phyloP scores from a whole-genome alignment of 257 asterid species.

The Nicotiana undulata region DNA sequence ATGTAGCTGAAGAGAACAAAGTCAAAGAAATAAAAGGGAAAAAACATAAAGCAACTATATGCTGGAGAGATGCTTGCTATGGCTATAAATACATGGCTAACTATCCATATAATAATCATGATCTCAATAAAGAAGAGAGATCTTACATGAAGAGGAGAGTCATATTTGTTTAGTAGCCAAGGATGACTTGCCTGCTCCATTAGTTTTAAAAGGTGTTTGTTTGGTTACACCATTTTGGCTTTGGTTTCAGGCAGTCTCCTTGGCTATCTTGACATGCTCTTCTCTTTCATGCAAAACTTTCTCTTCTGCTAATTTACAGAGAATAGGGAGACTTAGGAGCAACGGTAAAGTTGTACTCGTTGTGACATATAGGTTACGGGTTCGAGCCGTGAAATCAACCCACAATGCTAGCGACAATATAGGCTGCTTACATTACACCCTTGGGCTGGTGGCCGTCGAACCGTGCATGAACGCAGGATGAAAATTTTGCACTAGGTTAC shows the following conservation, averaged over 20 bases:
- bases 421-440: no score
- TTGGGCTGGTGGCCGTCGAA: no score
- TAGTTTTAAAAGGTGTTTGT: not conserved
- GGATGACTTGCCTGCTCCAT: slow-evolving; percentile 5
- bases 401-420: no score
- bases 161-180: slow-evolving; percentile 4
- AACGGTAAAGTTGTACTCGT: no score
- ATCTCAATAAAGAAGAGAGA: not conserved
- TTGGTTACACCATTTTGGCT: not conserved
- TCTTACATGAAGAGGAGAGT: not conserved
- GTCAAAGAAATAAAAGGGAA: not conserved
- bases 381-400: no score
- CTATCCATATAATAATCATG: not conserved
- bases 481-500: fast-evolving
- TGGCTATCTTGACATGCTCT: slow-evolving; percentile 6
- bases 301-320: not conserved
- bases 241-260: not conserved
- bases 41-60: not conserved
- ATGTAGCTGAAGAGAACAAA: not conserved
- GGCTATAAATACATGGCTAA: slow-evolving; percentile 1
- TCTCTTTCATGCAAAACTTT: not conserved
- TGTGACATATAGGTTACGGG: no score
- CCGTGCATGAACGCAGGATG: no score
- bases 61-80: not conserved
- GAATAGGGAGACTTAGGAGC: no score